Evolutionary conservation across 2,329 filamentous ascomycete species (phyloP).

Genomic region (Neurospora crassa): DNA sequence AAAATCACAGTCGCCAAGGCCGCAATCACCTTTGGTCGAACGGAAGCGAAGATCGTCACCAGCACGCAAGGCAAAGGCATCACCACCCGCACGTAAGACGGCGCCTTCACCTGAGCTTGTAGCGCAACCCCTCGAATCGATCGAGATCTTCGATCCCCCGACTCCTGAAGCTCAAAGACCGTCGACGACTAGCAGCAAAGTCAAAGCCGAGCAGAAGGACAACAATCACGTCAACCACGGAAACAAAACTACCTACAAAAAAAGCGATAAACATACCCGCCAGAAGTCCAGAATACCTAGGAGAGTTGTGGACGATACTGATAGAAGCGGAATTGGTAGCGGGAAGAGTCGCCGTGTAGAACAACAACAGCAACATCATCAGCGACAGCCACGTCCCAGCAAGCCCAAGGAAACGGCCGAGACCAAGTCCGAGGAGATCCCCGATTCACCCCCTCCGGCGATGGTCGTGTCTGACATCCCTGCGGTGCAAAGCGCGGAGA

Average conservation of each 20-base stretch:
- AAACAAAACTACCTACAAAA: background rate
- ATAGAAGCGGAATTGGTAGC: background rate
- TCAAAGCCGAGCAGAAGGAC: background rate
- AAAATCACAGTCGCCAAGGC: background rate
- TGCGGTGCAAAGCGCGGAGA: background rate
- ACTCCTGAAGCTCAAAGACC: background rate
- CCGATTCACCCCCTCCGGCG: background rate
- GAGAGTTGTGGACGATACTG: background rate
- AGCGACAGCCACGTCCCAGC: background rate
- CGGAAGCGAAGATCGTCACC: background rate
- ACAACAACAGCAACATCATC: background rate
- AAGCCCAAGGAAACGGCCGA: background rate
- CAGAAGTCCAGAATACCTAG: background rate
- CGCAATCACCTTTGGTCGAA: background rate
- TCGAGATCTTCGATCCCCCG: background rate
- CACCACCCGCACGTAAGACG: background rate
- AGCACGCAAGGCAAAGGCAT: background rate
- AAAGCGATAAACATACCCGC: background rate
- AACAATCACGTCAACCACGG: background rate
- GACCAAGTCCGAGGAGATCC: background rate
- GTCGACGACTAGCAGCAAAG: background rate
- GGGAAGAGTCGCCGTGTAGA: background rate
- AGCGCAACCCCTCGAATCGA: background rate
- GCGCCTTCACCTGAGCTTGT: background rate
- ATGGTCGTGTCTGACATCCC: background rate